Conservation (phyloP, 495 filamentous ascomycete species). For the Hypoxylon fragiforme region DNA sequence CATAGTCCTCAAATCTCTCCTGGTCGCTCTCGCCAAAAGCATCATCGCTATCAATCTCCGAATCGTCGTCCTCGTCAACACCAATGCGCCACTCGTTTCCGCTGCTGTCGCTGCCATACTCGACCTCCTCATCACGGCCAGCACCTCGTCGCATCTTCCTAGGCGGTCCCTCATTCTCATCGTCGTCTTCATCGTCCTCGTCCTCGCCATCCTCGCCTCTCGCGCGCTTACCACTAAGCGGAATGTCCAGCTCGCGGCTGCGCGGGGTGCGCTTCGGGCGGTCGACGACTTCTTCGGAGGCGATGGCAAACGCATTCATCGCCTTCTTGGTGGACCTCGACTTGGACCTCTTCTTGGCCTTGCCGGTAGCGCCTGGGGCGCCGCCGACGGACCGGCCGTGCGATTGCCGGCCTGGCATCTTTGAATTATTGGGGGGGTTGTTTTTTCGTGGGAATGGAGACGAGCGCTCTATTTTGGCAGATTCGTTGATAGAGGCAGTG, state of each 20-base stretch:
- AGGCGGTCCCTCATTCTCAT: slow-evolving; percentile 48
- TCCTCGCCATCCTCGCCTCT: slow-evolving; percentile 57
- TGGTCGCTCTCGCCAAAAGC: slow-evolving; percentile 89
- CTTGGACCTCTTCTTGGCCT: slow-evolving; percentile 54
- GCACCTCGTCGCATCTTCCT: slow-evolving; percentile 51
- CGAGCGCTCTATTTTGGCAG: too few relatives aligned
- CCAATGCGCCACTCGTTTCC: slow-evolving; percentile 87
- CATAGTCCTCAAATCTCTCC: slow-evolving; percentile 75
- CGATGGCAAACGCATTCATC: slow-evolving; percentile 84
- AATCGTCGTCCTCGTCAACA: slow-evolving; percentile 74
- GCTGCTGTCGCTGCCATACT: slow-evolving; percentile 78
- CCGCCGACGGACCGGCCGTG: slow-evolving; percentile 54
- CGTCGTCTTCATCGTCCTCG: slow-evolving; percentile 57
- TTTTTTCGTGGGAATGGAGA: not conserved
- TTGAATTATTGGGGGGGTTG: slow-evolving; percentile 14
- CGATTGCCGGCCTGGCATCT: slow-evolving; percentile 72
- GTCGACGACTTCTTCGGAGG: slow-evolving; percentile 59
- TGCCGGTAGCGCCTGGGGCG: slow-evolving; percentile 41
- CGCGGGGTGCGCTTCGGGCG: slow-evolving; percentile 45
- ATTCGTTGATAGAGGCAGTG: too few relatives aligned
- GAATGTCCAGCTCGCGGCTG: slow-evolving; percentile 48
- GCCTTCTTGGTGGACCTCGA: slow-evolving; percentile 56
- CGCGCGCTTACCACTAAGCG: slow-evolving; percentile 42
- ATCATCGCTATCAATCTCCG: slow-evolving; percentile 88
- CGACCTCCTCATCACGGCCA: slow-evolving; percentile 50